A percentile compares a stretch with the other conserved stretches of the same genome.
Evolutionary conservation across 2,329 filamentous ascomycete genomes (phyloP).

Genomic region (Sarocladiaceae sp.): DNA sequence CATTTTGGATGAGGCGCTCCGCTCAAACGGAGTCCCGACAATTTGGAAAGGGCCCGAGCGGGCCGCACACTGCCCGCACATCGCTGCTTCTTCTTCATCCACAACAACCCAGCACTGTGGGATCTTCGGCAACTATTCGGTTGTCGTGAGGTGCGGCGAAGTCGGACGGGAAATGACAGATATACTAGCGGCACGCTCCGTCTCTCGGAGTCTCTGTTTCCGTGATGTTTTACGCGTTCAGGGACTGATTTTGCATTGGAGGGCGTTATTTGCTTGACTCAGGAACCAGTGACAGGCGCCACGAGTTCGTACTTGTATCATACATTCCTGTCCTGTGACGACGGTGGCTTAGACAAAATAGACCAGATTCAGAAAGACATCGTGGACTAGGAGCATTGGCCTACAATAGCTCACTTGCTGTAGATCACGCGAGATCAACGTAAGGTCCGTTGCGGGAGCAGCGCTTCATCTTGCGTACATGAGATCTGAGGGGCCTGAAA

Average conservation of each 20-base stretch:
- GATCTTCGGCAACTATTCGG: too few relatives aligned
- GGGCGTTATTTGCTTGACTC: neutral
- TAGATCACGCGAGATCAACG: neutral
- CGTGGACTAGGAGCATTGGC: neutral
- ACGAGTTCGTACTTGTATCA: too few relatives aligned
- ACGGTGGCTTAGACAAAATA: neutral
- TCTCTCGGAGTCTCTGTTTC: too few relatives aligned
- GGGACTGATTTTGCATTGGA: neutral
- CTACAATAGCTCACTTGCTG: neutral
- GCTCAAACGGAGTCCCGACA: neutral
- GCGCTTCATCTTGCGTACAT: neutral
- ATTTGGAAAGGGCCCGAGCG: constrained; percentile 6
- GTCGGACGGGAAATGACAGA: too few relatives aligned
- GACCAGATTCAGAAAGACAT: neutral
- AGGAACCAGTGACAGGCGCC: neutral
- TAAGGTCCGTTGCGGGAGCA: neutral
- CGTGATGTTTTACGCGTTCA: neutral
- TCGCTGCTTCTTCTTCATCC: too few relatives aligned
- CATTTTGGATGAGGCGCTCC: neutral
- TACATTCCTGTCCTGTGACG: neutral
- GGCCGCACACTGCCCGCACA: neutral
- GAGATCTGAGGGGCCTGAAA: neutral
- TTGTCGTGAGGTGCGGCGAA: too few relatives aligned
- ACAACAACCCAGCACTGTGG: too few relatives aligned
- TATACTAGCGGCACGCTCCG: too few relatives aligned